Base-by-base conservation (phyloP, 2,329 filamentous ascomycete genomes). In the Fusarium heterosporum region DNA sequence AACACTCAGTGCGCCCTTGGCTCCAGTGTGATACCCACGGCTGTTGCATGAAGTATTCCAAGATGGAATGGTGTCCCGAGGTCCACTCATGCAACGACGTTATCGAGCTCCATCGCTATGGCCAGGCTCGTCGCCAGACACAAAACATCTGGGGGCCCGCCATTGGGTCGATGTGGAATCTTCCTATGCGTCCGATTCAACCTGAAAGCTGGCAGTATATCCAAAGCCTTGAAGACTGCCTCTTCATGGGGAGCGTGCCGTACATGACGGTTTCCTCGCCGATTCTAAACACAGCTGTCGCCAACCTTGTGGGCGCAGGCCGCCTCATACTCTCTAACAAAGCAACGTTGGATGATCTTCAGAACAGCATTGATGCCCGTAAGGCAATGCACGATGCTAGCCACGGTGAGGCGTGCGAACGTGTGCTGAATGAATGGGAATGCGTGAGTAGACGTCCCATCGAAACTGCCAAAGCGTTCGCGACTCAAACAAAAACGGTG, bases 21-120 rank as follows among this genome's bases (percentile, higher is more conserved):
- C 17, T 72, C 26, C 60, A 54, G 28, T 77, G 75, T 30, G 56
- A 61, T 1, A 34, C 65, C 1, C 75, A 77, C 41, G 70, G 68
- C 3, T 77, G 75, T 57, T 77, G 75, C 50, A 61, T 67, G 42
- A 49, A 59, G 51, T 61, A 58, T 2, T 26, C 40, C 39, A 60
- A 42, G 14, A 58, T 64, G 26, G 26, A 64, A n/a, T 48, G 39
- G 41, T 76, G 75, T 17, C 54, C 56, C 2, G 12, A 52, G 9
- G 14, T 47, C 5, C 51, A 57, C 12, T 28, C 42, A 3, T 74
- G 72, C 47, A 11, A 26, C 16, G 16, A 53, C 4, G 38, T 54
- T 4, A 29, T 45, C 22, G 42, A 57, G 1, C 22, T 74, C 13
- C 68, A 74, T 39, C 47, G 45, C 8, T 74, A 74, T 46, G 3